phyloP scores from a whole-genome alignment of 352 stramenopile genomes.

The Phytophthora citricola region DNA sequence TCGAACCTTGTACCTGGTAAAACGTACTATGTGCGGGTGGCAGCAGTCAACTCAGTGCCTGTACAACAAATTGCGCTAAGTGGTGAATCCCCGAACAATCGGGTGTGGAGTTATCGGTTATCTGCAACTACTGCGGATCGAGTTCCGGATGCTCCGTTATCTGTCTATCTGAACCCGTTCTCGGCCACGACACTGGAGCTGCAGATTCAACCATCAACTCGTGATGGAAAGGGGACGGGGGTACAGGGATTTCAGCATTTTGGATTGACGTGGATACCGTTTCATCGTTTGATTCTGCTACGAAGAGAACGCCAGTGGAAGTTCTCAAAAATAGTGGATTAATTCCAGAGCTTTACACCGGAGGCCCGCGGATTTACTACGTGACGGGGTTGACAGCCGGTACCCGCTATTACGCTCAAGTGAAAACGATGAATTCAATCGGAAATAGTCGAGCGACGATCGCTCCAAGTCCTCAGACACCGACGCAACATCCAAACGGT shows the following conservation, averaged over 20 bases:
- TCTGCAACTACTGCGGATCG: slow-evolving; percentile 83
- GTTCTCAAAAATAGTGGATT: slow-evolving; percentile 24
- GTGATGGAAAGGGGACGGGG: slow-evolving; percentile 63
- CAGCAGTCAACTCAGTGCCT: slow-evolving; percentile 90
- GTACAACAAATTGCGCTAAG: slow-evolving; percentile 85
- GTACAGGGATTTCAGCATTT: slow-evolving; percentile 54
- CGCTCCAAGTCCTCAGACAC: slow-evolving; percentile 61
- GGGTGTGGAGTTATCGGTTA: slow-evolving; percentile 89
- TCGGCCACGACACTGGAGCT: slow-evolving; percentile 72
- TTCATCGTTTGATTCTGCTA: slow-evolving; percentile 71
- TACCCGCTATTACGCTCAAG: slow-evolving; percentile 86
- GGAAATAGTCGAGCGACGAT: slow-evolving; percentile 71
- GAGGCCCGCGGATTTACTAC: slow-evolving; percentile 72
- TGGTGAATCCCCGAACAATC: slow-evolving; percentile 87
- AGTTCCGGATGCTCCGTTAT: slow-evolving; percentile 76
- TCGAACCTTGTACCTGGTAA: slow-evolving; percentile 60
- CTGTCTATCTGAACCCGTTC: slow-evolving; percentile 62
- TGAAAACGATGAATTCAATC: slow-evolving; percentile 75
- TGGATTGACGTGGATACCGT: slow-evolving; percentile 76
- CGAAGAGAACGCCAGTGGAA: slow-evolving; percentile 50
- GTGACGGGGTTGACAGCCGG: slow-evolving; percentile 71
- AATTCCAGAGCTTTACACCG: slow-evolving; percentile 58
- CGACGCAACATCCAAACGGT: slow-evolving; percentile 52
- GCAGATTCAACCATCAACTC: slow-evolving; percentile 70
- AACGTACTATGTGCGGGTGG: slow-evolving; percentile 93